Evolutionary conservation across 2,329 filamentous ascomycete genomes (phyloP).

Genomic region (Colletotrichum sp.): DNA sequence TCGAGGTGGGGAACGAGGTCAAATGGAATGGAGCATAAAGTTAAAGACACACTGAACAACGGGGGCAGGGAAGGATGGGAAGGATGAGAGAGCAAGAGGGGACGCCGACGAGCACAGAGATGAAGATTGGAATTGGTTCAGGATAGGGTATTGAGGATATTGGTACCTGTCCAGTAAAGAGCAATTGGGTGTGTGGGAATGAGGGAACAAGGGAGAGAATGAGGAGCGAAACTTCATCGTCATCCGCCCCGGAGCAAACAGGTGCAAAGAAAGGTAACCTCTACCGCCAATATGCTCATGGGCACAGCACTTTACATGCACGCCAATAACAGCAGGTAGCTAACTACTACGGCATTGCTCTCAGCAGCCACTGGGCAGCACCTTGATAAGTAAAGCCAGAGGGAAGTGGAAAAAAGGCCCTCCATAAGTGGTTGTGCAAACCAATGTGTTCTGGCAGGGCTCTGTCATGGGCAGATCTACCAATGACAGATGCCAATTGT

Average conservation of each 20-base stretch:
- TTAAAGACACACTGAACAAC: neutral
- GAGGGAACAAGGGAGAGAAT: neutral
- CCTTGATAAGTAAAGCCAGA: neutral
- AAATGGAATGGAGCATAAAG: neutral
- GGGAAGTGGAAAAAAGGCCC: neutral
- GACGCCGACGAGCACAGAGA: neutral
- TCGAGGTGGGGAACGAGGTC: neutral
- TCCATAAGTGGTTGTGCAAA: neutral
- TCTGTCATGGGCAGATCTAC: neutral
- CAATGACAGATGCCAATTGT: neutral
- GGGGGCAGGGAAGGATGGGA: neutral
- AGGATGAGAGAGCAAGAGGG: neutral
- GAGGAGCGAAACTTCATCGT: neutral
- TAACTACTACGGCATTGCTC: neutral
- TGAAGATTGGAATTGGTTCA: neutral
- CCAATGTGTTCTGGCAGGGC: neutral
- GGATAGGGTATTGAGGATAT: neutral
- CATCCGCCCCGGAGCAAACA: neutral
- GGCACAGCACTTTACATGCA: neutral
- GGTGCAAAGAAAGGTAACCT: neutral
- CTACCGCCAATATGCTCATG: neutral
- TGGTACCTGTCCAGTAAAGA: neutral
- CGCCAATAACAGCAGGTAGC: neutral
- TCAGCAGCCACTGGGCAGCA: neutral
- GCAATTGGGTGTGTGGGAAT: neutral